phyloP scores from a whole-genome alignment of 805 yeast species.

The Sugiyamaella floridensis region DNA sequence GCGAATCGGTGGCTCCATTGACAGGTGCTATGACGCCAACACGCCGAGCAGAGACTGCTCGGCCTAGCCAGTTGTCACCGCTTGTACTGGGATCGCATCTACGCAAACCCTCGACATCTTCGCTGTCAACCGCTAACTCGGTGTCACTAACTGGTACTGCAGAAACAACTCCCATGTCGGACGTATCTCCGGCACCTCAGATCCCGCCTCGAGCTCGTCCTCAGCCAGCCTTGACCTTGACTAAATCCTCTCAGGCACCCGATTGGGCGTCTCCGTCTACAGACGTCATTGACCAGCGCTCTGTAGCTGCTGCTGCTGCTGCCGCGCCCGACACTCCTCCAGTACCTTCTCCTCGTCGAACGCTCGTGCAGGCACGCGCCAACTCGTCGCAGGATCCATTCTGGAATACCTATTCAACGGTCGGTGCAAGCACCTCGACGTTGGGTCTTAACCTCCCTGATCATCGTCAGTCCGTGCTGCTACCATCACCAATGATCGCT shows the following conservation, averaged over 20 bases:
- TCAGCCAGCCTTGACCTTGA: background rate
- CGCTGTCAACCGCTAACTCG: slow-evolving; percentile 1
- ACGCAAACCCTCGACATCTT: background rate
- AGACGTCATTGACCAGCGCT: slow-evolving; percentile 12
- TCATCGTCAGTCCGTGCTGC: slow-evolving; percentile 12
- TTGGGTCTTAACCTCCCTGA: background rate
- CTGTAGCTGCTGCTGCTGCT: background rate
- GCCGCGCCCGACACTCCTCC: background rate
- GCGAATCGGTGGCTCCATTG: background rate
- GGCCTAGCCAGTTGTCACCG: background rate
- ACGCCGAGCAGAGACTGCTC: background rate
- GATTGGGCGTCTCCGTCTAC: slow-evolving; percentile 21
- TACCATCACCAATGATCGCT: slow-evolving; percentile 14
- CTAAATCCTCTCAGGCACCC: slow-evolving; percentile 7
- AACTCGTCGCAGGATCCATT: background rate
- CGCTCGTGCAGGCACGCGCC: background rate
- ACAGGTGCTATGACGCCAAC: background rate
- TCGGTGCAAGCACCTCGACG: background rate
- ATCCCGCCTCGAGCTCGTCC: slow-evolving; percentile 4
- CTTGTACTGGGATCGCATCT: background rate
- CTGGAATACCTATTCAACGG: background rate
- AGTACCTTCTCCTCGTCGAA: background rate
- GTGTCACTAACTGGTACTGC: background rate
- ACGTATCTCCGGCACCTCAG: background rate
- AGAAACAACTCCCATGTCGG: background rate